Evolutionary conservation across 2,329 filamentous ascomycete species (phyloP), one percentile per base, ranked within the genome.

Genomic region (Mariannaea elegans): DNA sequence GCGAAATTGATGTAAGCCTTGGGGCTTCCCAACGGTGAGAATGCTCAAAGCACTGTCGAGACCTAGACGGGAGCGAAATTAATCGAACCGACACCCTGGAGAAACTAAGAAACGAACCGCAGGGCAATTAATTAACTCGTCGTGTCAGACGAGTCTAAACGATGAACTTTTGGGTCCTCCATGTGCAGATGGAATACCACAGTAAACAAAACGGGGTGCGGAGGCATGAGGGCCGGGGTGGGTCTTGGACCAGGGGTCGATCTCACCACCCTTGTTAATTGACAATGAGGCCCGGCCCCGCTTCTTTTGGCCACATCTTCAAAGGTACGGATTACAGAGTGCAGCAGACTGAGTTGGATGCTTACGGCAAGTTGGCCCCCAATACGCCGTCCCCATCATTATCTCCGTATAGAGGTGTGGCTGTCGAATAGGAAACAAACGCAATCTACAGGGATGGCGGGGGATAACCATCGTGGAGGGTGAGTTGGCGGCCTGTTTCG

Each of bases 401-500:
- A 12, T 27, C 21, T 44, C 39, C 39, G 39, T 44, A 44, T 24
- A 31, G 29, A 64, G 21, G 46, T 45, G 51, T 51, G 59, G 57
- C 44, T 60, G 55, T 56, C 59, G 52, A 62, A 54, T 64, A 31
- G 63, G 54, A 42, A 44, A 27, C 39, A 42, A 52, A 56, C 52
- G 36, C 63, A 52, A 44, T 23, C 29, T 21, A 31, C 54, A 61
- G 44, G 59, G 54, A 47, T 58, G 42, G 38, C 4, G 53, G 41
- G 53, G 34, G 12, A 48, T 32, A 36, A 14, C 44, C 41, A 36
- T 46, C 31, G 58, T 50, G 59, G 56, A 64, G 62, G 48, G 63
- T 67, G 64, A 62, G 56, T 21, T 68, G 65, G 64, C 65, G 56
- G 59, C 61, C 62, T 65, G 54, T 53, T 66, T 61, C 59, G 67